A percentile compares a stretch with the other conserved stretches of the same genome.
Evolutionary conservation across 176 grass and related monocot species (phyloP).

Genomic region (Elymus sibiricus): DNA sequence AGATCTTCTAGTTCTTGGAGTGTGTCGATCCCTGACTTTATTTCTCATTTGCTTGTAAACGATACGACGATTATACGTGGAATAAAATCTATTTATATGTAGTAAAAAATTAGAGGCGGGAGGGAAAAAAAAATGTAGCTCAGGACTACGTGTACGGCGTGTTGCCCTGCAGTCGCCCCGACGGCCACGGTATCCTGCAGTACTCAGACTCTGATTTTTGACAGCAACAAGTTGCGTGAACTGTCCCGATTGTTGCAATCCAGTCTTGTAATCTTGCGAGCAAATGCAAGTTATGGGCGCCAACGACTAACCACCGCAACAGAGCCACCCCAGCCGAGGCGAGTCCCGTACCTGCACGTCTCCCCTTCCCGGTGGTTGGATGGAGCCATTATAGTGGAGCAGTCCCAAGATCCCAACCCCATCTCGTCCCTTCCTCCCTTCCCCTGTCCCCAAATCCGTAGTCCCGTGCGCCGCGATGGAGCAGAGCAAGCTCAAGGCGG

Average conservation of each 20-base stretch:
- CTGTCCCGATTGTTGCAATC: neutral
- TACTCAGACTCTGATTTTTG: neutral
- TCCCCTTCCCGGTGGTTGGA: conserved; percentile 16
- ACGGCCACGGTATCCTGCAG: neutral
- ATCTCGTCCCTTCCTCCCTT: neutral
- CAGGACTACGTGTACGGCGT: neutral
- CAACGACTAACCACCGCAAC: conserved; percentile 5
- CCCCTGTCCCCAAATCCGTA: neutral
- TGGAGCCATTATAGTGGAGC: conserved; percentile 8
- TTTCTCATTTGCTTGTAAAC: too few relatives aligned
- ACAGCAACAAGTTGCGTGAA: neutral
- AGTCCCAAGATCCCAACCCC: neutral
- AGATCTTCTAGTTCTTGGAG: too few relatives aligned
- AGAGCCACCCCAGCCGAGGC: neutral
- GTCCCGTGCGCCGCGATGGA: conserved; percentile 36
- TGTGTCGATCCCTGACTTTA: too few relatives aligned
- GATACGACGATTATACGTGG: too few relatives aligned
- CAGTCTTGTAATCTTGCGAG: neutral
- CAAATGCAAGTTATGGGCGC: conserved; percentile 9
- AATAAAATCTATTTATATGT: too few relatives aligned
- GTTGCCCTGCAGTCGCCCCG: neutral
- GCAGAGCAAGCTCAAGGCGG: conserved; percentile 61
- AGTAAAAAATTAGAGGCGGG: too few relatives aligned
- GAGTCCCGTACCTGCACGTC: neutral
- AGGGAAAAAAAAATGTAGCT: too few relatives aligned